Evolutionary conservation across 208 protist species (phyloP).

Genomic region (Crithidia bombi): DNA sequence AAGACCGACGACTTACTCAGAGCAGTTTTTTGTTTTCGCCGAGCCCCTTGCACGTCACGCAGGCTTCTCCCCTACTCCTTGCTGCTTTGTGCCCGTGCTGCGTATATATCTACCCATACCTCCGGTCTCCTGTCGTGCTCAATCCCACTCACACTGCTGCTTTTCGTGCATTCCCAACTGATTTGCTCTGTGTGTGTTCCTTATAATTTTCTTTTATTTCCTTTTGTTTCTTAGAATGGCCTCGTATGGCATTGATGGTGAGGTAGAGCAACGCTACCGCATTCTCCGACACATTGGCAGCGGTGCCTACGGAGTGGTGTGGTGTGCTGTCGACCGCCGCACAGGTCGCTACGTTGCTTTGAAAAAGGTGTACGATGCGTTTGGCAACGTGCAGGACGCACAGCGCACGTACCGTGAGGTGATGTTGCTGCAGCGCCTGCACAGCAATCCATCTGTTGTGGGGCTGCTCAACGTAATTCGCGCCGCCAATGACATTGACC

Average conservation of each 20-base stretch:
- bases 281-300: slow-evolving; percentile 95
- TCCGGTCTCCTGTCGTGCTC: background rate
- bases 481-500: slow-evolving; percentile 96
- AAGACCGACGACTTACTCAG: too few species aligned
- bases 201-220: background rate
- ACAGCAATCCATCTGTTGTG: slow-evolving; percentile 90
- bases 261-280: slow-evolving; percentile 94
- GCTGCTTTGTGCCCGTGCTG: too few species aligned
- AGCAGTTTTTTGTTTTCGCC: too few species aligned
- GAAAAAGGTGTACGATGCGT: slow-evolving; percentile 98
- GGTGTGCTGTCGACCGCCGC: slow-evolving; percentile 92
- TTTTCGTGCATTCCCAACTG: too few species aligned
- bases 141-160: background rate
- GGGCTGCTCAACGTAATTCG: slow-evolving; percentile 95
- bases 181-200: too few species aligned
- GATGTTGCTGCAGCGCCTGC: slow-evolving; percentile 93
- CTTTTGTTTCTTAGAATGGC: slow-evolving; percentile 40
- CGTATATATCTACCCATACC: too few species aligned
- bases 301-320: slow-evolving; percentile 96
- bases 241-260: slow-evolving; percentile 86
- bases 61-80: too few species aligned
- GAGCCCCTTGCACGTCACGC: too few species aligned
- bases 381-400: slow-evolving; percentile 92
- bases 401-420: slow-evolving; percentile 97
- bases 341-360: slow-evolving; percentile 90